These are phyloP conservation scores for Phoenix roebelenii DNA, from an alignment of 176 grass and related monocot species.

Conservation along the genomic window DNA sequence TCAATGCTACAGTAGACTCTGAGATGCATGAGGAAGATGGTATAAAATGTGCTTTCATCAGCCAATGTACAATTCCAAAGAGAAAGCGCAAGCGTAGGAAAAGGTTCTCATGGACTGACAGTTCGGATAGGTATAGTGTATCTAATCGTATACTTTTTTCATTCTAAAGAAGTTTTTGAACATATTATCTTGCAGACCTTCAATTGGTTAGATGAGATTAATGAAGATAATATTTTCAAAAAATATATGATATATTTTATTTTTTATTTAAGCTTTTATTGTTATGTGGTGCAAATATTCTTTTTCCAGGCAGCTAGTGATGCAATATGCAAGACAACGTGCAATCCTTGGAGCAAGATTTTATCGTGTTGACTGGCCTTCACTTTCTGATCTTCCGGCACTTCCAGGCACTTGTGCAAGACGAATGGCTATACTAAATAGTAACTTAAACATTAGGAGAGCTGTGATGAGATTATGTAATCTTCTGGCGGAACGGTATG, in stretches of 20 bases:
- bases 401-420: conserved; percentile 54
- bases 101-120: conserved; percentile 69
- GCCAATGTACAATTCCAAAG: conserved; percentile 31
- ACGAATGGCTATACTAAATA: conserved; percentile 68
- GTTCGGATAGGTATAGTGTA: conserved; percentile 62
- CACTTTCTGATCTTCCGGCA: conserved; percentile 78
- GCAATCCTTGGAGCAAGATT: conserved; percentile 61
- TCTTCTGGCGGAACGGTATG: conserved; percentile 60
- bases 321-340: conserved; percentile 63
- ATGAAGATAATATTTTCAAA: too few species aligned
- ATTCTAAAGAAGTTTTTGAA: too few species aligned
- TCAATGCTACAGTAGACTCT: conserved; percentile 2
- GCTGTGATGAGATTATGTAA: conserved; percentile 56
- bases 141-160: too few species aligned
- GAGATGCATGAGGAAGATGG: conserved; percentile 11
- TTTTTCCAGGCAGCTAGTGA: conserved; percentile 61
- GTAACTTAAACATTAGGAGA: conserved; percentile 53
- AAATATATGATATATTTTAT: conserved; percentile 11
- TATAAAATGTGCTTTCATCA: conserved; percentile 28
- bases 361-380: conserved; percentile 67
- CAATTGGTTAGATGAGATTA: too few species aligned
- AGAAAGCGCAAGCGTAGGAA: conserved; percentile 36
- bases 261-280: conserved; percentile 14
- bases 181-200: too few species aligned
- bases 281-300: conserved; percentile 15